Evolutionary conservation across 306 rosid genomes (phyloP).

Genomic region (Vachellia pachyceras): DNA sequence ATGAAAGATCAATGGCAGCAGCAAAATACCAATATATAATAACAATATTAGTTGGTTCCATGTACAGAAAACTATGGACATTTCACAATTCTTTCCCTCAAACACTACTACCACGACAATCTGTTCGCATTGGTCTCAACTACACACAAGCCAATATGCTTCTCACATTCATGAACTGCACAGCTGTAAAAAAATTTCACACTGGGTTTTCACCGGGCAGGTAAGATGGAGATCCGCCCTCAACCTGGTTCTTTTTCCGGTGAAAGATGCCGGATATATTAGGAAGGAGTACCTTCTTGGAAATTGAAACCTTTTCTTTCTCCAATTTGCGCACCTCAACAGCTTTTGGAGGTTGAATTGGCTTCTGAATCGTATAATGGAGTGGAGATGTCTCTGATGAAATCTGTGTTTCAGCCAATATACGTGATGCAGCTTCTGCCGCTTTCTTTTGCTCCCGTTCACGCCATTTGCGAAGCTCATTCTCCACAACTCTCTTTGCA

Average conservation of each 20-base stretch:
- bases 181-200: conserved; percentile 51
- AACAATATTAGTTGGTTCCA: conserved; percentile 44
- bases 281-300: conserved; percentile 82
- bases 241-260: conserved; percentile 79
- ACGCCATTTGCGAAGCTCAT: conserved; percentile 87
- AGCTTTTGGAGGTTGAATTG: conserved; percentile 52
- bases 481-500: conserved; percentile 92
- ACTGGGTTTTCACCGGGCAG: conserved; percentile 80
- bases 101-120: conserved; percentile 35
- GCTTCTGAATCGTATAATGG: conserved; percentile 67
- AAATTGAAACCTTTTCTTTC: conserved; percentile 61
- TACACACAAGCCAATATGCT: conserved; percentile 57
- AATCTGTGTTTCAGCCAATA: conserved; percentile 71
- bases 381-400: conserved; percentile 70
- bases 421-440: conserved; percentile 83
- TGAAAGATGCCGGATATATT: conserved; percentile 76
- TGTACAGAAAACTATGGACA: conserved; percentile 60
- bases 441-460: conserved; percentile 95
- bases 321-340: conserved; percentile 60
- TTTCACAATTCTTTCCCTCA: conserved; percentile 38
- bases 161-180: conserved; percentile 59
- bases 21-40: conserved; percentile 24
- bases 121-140: conserved; percentile 49
- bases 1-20: conserved; percentile 43
- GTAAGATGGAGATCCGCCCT: conserved; percentile 90